Evolutionary conservation across 2,329 filamentous ascomycete genomes (phyloP), one percentile per base, ranked within the genome.

Genomic region (Sporothrix mexicana): DNA sequence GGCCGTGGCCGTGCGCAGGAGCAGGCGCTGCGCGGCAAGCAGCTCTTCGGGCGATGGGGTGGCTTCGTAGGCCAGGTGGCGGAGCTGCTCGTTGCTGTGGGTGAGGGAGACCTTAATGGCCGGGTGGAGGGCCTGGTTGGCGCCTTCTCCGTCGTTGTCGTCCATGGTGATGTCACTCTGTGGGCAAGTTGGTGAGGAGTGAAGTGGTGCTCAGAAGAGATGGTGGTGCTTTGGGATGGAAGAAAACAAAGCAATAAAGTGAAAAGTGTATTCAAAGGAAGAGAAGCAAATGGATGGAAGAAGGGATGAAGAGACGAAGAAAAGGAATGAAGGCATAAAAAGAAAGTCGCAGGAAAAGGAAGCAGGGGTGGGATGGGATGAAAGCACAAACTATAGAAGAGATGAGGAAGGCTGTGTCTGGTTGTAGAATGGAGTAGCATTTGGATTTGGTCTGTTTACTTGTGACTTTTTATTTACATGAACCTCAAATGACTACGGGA

Each of bases 21-120:
- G 72, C 1, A n/a, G 15, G 1, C 67, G 70, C 62, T 74, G 74
- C 20, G 70, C 74, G 15, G 2, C 3, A 12, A 72, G 12, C 1
- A 73, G 45, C 17, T 61, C 8, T 4, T 55, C 45, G 3, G 61
- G 25, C 7, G 41, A 13, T 0, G 74, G 74, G 8, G 47, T 59
- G 67, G 72, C 74, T 5, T 59, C 69, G 30, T 57, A 25, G 36
- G 74, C 74, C 10, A 73, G 57, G n/a, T 59, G 30, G 2, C 74
- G 66, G 30, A 74, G 74, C 49, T 72, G 20, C 36, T 36, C 12
- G 3, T 72, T 23, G 20, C 64, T 23, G 2, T 7, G 10, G 13
- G 20, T 36, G 41, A 72, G 41, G 1, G 69, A 70, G 17, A 73
- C 66, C 51, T 74, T 72, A 17, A 74, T 62, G 15, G 53, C 62